Conservation (phyloP, 257 asterid genomes). For the Verbascum thapsus region DNA sequence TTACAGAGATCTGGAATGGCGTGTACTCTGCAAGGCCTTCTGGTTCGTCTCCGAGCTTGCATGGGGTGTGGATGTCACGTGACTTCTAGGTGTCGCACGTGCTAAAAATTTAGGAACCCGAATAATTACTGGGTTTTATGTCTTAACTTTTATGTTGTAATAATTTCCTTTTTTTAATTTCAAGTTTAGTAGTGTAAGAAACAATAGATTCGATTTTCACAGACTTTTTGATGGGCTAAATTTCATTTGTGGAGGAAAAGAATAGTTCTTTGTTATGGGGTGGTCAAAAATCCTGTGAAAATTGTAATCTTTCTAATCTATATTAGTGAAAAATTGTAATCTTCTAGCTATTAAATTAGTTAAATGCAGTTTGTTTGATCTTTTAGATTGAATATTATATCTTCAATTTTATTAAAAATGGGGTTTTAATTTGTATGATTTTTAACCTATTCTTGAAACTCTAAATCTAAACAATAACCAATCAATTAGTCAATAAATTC, state of each 20-base stretch:
- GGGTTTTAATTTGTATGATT: too few relatives aligned
- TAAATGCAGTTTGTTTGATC: background rate
- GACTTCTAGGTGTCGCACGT: slow-evolving; percentile 50
- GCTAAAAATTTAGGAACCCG: slow-evolving; percentile 17
- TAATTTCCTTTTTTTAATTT: too few relatives aligned
- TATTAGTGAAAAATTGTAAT: slow-evolving; percentile 1
- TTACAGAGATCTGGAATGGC: slow-evolving; percentile 89
- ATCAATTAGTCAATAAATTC: too few relatives aligned
- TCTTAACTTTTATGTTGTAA: background rate
- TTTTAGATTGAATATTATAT: background rate
- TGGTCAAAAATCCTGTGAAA: slow-evolving; percentile 76
- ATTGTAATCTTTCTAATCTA: slow-evolving; percentile 52
- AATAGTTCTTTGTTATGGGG: slow-evolving; percentile 17
- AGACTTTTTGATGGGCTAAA: slow-evolving; percentile 48
- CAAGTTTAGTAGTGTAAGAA: slow-evolving; percentile 1
- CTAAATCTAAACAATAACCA: too few relatives aligned
- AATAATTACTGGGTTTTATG: slow-evolving; percentile 7
- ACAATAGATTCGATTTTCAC: slow-evolving; percentile 64
- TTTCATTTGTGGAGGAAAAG: too few relatives aligned
- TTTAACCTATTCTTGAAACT: too few relatives aligned
- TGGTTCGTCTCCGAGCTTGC: slow-evolving; percentile 39
- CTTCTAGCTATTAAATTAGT: background rate
- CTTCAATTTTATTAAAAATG: background rate
- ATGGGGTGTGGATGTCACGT: slow-evolving; percentile 49
- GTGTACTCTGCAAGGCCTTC: slow-evolving; percentile 47